Percentiles rank a stretch among this genome's conserved stretches.
Conservation (phyloP, 495 filamentous ascomycete species). For the Aspergillus haitiensis region DNA sequence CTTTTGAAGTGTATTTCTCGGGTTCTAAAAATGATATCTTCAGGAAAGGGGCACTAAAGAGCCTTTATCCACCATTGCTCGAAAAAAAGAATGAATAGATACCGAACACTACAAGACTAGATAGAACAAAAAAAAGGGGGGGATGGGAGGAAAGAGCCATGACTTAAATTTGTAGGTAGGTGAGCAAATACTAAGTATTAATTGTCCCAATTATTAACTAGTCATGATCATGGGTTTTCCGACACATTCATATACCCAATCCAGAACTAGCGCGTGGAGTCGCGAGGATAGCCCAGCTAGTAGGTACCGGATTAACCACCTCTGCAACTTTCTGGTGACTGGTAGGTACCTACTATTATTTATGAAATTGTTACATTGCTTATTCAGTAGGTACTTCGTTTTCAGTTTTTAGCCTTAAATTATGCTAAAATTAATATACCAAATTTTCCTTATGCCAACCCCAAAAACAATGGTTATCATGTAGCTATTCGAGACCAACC, state of each 20-base stretch:
- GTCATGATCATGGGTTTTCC: not conserved
- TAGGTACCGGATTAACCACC: not conserved
- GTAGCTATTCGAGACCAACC: no score
- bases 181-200: not conserved
- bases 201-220: not conserved
- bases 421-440: no score
- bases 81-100: no score
- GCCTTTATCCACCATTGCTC: not conserved
- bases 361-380: not conserved
- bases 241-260: constrained; percentile 5
- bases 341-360: not conserved
- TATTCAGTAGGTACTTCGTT: no score
- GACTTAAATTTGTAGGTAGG: no score
- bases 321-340: constrained; percentile 11
- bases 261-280: not conserved
- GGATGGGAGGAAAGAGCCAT: not conserved
- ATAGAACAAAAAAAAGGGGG: not conserved
- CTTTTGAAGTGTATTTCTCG: not conserved
- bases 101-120: no score
- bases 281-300: not conserved
- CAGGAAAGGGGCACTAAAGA: not conserved
- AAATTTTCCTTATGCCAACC: no score
- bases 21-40: not conserved
- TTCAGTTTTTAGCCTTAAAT: no score
- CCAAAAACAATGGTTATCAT: no score